Evolutionary conservation across 179 eudicot species (phyloP).

Genomic region (Spergularia azorica): DNA sequence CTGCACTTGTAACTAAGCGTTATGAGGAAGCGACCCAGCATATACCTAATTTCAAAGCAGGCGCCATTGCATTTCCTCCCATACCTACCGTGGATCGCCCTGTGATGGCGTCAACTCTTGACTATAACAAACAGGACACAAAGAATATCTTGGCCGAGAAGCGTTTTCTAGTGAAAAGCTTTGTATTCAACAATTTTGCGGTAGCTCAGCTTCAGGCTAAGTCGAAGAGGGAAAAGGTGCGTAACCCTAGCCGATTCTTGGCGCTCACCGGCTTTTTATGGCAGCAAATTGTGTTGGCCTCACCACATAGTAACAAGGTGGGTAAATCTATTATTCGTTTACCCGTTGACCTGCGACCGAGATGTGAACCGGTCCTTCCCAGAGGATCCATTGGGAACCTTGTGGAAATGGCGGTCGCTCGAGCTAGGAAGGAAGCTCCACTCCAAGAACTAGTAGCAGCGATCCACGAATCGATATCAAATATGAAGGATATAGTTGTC

Average conservation of each 20-base stretch:
- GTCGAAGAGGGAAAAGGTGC: not conserved
- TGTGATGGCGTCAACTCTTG: not conserved
- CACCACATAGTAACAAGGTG: not conserved
- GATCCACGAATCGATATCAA: not conserved
- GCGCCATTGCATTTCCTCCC: not conserved
- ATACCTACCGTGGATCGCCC: not conserved
- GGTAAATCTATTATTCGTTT: not conserved
- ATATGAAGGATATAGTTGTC: not conserved
- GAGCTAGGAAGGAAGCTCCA: not conserved
- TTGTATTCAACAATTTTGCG: not conserved
- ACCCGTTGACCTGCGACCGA: not conserved
- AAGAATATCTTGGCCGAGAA: not conserved
- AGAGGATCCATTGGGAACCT: constrained; percentile 10
- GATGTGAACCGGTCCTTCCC: not conserved
- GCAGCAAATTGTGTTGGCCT: not conserved
- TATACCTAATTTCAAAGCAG: not conserved
- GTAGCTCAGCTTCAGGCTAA: not conserved
- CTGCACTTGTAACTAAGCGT: not conserved
- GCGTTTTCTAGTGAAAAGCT: not conserved
- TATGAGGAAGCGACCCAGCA: not conserved
- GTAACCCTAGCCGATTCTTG: constrained; percentile 10
- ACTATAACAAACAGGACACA: not conserved
- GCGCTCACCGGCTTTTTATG: constrained; percentile 3
- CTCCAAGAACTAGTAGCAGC: not conserved
- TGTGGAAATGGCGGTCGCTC: not conserved